Evolutionary conservation across 176 grass and related monocot species (phyloP).

Genomic region (Olyra latifolia): DNA sequence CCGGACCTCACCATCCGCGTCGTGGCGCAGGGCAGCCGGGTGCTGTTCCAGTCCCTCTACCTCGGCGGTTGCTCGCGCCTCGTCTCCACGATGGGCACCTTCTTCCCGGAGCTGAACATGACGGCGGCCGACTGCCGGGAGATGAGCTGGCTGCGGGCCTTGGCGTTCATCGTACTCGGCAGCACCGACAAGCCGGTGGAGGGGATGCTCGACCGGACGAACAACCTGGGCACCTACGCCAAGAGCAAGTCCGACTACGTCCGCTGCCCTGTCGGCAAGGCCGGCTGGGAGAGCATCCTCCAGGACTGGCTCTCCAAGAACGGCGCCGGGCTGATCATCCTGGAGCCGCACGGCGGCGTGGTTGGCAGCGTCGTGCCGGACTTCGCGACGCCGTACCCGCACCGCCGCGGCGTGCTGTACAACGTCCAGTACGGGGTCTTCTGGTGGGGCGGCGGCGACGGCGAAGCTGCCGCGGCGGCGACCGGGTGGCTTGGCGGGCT

Average conservation of each 20-base stretch:
- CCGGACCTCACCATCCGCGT: conserved; percentile 34
- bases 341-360: conserved; percentile 35
- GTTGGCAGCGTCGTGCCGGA: neutral
- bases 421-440: conserved; percentile 26
- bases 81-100: neutral
- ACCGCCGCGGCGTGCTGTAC: conserved; percentile 35
- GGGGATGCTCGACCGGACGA: conserved; percentile 16
- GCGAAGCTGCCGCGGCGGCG: neutral
- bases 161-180: conserved; percentile 4
- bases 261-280: neutral
- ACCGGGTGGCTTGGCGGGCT: conserved; percentile 2
- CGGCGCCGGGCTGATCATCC: conserved; percentile 8
- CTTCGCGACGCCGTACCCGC: conserved; percentile 27
- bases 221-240: neutral
- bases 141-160: conserved; percentile 45
- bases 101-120: conserved; percentile 49
- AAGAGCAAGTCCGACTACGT: conserved; percentile 50
- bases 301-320: neutral
- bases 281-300: neutral
- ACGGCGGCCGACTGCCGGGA: conserved; percentile 38
- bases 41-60: conserved; percentile 23
- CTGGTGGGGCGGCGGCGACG: conserved; percentile 23
- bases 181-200: neutral
- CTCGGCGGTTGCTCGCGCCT: conserved; percentile 26
- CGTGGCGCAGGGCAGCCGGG: neutral